Conservation (phyloP, 257 asterid genomes). For the Solanum piurae region DNA sequence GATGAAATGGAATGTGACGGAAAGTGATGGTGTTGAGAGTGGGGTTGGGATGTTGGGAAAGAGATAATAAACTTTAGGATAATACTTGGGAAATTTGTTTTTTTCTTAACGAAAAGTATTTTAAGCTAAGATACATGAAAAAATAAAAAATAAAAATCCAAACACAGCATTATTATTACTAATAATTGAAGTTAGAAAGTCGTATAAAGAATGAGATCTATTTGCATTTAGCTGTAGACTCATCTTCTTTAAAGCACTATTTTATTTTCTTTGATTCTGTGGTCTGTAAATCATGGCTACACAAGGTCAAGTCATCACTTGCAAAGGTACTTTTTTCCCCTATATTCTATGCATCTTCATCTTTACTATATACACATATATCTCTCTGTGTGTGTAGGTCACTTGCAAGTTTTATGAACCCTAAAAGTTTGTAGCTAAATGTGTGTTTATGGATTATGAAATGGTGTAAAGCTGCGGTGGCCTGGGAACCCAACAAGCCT, state of each 20-base stretch:
- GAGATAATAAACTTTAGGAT: neutral
- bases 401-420: neutral
- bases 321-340: slow-evolving; percentile 49
- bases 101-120: neutral
- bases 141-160: neutral
- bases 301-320: slow-evolving; percentile 79
- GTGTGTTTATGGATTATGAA: neutral
- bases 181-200: neutral
- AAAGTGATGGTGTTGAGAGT: neutral
- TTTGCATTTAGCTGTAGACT: neutral
- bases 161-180: neutral
- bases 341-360: neutral
- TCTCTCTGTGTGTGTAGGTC: neutral
- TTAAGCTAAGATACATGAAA: neutral
- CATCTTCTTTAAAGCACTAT: neutral
- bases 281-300: slow-evolving; percentile 38
- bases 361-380: neutral
- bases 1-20: neutral
- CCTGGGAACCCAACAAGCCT: slow-evolving; percentile 97
- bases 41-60: neutral
- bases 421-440: neutral
- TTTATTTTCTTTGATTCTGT: neutral
- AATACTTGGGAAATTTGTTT: neutral
- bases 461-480: slow-evolving; percentile 65
- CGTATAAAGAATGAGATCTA: neutral